Evolutionary conservation across 345 rosid species (phyloP), one percentile per base, ranked within the genome.

Genomic region (Pistacia integerrima): DNA sequence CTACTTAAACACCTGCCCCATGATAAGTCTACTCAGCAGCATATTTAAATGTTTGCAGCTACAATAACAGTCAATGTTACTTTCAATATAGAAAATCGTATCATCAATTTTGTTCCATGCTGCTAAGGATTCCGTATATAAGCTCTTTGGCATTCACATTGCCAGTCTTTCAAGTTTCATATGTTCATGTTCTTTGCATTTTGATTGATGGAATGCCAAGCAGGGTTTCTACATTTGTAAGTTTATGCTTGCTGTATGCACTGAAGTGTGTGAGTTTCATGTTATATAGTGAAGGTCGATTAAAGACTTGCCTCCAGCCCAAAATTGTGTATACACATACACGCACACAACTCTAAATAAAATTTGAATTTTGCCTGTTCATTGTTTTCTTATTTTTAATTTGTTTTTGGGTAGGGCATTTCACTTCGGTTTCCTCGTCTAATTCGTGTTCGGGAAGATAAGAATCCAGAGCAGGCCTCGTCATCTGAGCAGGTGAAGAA

Each of bases 401-500:
- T 14, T 2, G 49, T 56, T 62, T 78, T 76, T 63, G 22, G 2
- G 74, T 74, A 93, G 97, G 97, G 99, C 10, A 88, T 93, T 61
- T 92, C 97, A 72, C 93, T 93, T 10, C 92, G 97, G 28, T 96
- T 93, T 86, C 97, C 99, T 36, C 95, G 97, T 18, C 82, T 96
- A 44, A 62, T 96, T 44, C 93, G 91, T 67, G 94, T 93, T 80
- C 83, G 97, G 36, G 92, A 87, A 79, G 99, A 96, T 70, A 93
- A 93, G 86, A 74, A 82, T 49, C 98, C 97, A 22, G 97, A 93
- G 85, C 83, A 87, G 59, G 97, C 97, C 62, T 80, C 97, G 73
- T 85, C 98, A 69, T 84, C 98, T 9, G 97, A 91, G 68, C 97
- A 90, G 97, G 98, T 96, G 74, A 84, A 80, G 59, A 59, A 48